These are phyloP conservation scores for Albifimbria verrucaria DNA, from an alignment of 2,329 filamentous ascomycete genomes.

Conservation along the genomic window DNA sequence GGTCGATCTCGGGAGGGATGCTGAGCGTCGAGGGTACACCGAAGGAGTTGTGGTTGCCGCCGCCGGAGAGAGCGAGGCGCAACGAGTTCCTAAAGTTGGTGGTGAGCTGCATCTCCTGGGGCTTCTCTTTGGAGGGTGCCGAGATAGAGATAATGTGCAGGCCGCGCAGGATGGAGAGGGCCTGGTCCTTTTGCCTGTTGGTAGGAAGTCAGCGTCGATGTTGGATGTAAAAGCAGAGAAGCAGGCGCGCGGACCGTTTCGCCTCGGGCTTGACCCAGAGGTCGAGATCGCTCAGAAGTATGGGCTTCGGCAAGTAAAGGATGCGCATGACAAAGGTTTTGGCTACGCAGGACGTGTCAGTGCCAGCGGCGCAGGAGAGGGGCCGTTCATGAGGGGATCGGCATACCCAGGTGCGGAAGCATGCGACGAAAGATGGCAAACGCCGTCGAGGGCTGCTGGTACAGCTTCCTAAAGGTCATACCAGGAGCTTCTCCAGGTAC, in stretches of 20 bases:
- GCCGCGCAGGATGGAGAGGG: slow-evolving; percentile 74
- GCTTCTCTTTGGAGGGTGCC: slow-evolving; percentile 55
- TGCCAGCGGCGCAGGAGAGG: background rate
- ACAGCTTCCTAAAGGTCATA: slow-evolving; percentile 85
- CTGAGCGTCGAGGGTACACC: slow-evolving; percentile 74
- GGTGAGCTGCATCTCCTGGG: slow-evolving; percentile 72
- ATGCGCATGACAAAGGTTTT: slow-evolving; percentile 96
- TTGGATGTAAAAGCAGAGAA: background rate
- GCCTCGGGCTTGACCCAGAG: slow-evolving; percentile 72
- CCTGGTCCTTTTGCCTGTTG: slow-evolving; percentile 73
- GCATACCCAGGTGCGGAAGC: slow-evolving; percentile 81
- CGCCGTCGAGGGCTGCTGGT: slow-evolving; percentile 92
- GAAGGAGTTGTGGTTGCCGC: slow-evolving; percentile 82
- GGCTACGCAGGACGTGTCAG: slow-evolving; percentile 48
- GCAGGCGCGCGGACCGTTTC: slow-evolving; percentile 30
- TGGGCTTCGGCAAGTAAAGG: slow-evolving; percentile 81
- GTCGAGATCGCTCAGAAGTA: slow-evolving; percentile 78
- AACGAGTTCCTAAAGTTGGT: slow-evolving; percentile 81
- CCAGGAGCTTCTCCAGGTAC: slow-evolving; percentile 88
- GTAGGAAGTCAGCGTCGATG: slow-evolving; percentile 3
- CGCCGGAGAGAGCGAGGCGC: slow-evolving; percentile 82
- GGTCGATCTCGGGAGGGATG: slow-evolving; percentile 60
- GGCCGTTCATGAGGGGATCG: background rate
- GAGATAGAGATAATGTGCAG: slow-evolving; percentile 81
- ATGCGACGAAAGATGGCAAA: slow-evolving; percentile 96